A percentile compares a stretch with the other conserved stretches of the same genome.
These are phyloP conservation scores for Symbiotaphrina buchneri DNA, from an alignment of 495 filamentous ascomycete genomes.

Conservation along the genomic window DNA sequence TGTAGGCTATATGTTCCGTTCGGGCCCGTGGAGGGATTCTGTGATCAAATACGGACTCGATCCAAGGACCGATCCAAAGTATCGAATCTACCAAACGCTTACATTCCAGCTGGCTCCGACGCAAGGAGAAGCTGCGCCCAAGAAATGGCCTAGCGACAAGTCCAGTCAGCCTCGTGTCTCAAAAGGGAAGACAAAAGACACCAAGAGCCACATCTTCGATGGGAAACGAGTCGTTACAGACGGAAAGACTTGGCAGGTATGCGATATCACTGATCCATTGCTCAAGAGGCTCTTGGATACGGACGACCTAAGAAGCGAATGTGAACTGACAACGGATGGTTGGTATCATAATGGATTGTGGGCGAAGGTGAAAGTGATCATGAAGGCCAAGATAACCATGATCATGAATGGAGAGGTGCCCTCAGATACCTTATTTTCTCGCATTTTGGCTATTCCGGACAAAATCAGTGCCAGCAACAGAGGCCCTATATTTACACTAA, in stretches of 20 bases:
- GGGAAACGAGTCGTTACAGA: slow-evolving; percentile 42
- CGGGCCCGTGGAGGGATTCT: slow-evolving; percentile 77
- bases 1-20: slow-evolving; percentile 70
- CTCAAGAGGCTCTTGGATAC: slow-evolving; percentile 22
- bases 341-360: slow-evolving; percentile 64
- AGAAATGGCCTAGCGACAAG: slow-evolving; percentile 3
- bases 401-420: slow-evolving; percentile 18
- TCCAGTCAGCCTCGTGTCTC: slow-evolving; percentile 1
- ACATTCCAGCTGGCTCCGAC: slow-evolving; percentile 39
- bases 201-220: slow-evolving; percentile 55
- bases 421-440: slow-evolving; percentile 26
- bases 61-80: slow-evolving; percentile 50
- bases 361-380: slow-evolving; percentile 60
- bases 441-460: slow-evolving; percentile 21
- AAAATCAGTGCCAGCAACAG: slow-evolving; percentile 11
- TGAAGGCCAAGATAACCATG: slow-evolving; percentile 53
- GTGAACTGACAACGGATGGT: slow-evolving; percentile 38
- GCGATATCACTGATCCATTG: slow-evolving; percentile 71
- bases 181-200: slow-evolving; percentile 4
- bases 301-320: slow-evolving; percentile 18
- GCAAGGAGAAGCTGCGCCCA: slow-evolving; percentile 10
- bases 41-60: slow-evolving; percentile 71
- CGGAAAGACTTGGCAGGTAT: slow-evolving; percentile 80
- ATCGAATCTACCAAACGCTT: slow-evolving; percentile 66
- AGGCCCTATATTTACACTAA: slow-evolving; percentile 14